Conservation (phyloP, 2,329 filamentous ascomycete species). For the Aspergillus pseudoglaucus region DNA sequence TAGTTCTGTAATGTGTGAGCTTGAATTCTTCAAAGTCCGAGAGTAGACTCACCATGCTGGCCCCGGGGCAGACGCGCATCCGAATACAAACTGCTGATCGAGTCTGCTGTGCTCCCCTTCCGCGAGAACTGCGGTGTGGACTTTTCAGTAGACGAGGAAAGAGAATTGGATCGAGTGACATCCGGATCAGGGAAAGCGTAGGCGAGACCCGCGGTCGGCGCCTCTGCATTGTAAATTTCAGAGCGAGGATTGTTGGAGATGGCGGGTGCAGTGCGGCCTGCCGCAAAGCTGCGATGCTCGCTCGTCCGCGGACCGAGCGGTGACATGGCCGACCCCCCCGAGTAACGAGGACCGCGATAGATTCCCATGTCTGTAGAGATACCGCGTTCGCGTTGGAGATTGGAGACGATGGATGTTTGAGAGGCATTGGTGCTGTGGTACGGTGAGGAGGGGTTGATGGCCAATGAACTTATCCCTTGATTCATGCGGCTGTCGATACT, state of each 20-base stretch:
- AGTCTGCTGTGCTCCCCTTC: constrained; percentile 42
- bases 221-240: constrained; percentile 46
- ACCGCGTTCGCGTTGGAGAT: constrained; percentile 37
- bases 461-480: constrained; percentile 43
- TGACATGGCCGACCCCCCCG: constrained; percentile 34
- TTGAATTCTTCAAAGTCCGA: neutral
- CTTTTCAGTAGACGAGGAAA: constrained; percentile 28
- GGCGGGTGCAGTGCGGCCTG: constrained; percentile 42
- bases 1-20: constrained; percentile 29
- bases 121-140: constrained; percentile 34
- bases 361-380: constrained; percentile 35
- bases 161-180: constrained; percentile 33
- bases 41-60: constrained; percentile 40
- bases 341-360: constrained; percentile 37
- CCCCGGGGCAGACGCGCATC: constrained; percentile 41
- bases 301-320: constrained; percentile 33
- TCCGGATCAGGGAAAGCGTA: constrained; percentile 48
- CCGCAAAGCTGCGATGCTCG: constrained; percentile 37
- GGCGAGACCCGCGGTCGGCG: constrained; percentile 44
- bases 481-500: constrained; percentile 46
- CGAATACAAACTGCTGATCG: constrained; percentile 43
- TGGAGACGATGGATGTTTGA: constrained; percentile 40
- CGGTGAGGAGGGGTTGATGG: constrained; percentile 42
- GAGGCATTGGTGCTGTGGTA: constrained; percentile 44
- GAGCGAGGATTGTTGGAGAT: constrained; percentile 45